phyloP scores from a whole-genome alignment of 164 flowering plant species.

The Hamamelis virginiana region DNA sequence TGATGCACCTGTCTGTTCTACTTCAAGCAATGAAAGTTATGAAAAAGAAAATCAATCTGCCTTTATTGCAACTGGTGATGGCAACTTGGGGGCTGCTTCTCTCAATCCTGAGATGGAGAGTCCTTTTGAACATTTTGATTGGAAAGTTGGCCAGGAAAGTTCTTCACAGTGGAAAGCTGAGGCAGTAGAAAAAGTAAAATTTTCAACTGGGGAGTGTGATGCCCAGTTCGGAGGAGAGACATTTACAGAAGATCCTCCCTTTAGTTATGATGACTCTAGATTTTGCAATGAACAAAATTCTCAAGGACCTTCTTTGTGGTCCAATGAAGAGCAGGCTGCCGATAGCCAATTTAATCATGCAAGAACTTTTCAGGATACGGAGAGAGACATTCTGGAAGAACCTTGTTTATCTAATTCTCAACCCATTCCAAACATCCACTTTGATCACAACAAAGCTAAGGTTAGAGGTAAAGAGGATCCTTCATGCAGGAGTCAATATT shows the following conservation, averaged over 20 bases:
- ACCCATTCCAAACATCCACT: neutral
- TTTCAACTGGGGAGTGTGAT: neutral
- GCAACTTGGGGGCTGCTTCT: neutral
- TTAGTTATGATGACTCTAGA: neutral
- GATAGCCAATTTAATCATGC: neutral
- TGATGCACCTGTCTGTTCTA: constrained; percentile 22
- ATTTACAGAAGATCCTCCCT: constrained; percentile 1
- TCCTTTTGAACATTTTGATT: constrained; percentile 5
- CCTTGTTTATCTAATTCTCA: constrained; percentile 5
- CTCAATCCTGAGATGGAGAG: neutral
- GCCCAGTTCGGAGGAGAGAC: constrained; percentile 1
- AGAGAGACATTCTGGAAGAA: constrained; percentile 13
- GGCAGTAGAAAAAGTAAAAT: neutral
- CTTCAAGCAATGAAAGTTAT: constrained; percentile 21
- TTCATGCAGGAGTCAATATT: neutral
- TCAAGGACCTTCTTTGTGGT: constrained; percentile 5
- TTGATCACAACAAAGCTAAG: constrained; percentile 1
- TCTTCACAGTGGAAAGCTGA: neutral
- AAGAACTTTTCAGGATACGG: constrained; percentile 9
- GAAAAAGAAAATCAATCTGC: constrained; percentile 16
- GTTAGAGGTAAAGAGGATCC: constrained; percentile 9
- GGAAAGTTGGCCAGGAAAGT: constrained; percentile 8
- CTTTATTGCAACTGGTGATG: constrained; percentile 17
- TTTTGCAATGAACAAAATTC: neutral
- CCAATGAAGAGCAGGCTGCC: neutral